These are phyloP conservation scores for Scheffersomyces parashehatae DNA, from an alignment of 1,139 yeast species.

Conservation along the genomic window DNA sequence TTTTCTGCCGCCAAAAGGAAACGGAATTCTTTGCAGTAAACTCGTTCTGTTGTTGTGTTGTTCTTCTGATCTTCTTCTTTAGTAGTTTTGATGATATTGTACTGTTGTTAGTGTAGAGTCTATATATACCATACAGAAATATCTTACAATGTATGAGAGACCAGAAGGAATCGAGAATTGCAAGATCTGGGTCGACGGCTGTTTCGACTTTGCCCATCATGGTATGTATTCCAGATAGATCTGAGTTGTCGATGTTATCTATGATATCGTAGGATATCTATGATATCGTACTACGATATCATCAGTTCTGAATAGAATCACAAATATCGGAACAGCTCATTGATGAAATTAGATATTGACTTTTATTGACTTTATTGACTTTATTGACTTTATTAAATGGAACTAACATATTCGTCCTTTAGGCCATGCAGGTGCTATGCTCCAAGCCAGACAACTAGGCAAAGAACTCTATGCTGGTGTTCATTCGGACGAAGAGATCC, in stretches of 20 bases:
- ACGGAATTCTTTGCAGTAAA: too few species aligned
- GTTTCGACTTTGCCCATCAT: conserved; percentile 96
- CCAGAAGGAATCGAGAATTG: conserved; percentile 48
- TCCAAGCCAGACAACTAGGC: conserved; percentile 85
- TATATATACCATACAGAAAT: too few species aligned
- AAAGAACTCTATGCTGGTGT: conserved; percentile 80
- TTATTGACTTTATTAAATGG: too few species aligned
- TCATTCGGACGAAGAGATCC: conserved; percentile 87
- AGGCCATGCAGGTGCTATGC: conserved; percentile 94
- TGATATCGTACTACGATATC: neutral
- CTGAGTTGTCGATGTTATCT: neutral
- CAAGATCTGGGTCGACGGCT: conserved; percentile 91
- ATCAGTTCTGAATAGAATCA: neutral
- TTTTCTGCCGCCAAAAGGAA: too few species aligned
- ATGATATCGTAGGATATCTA: neutral
- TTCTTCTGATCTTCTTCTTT: too few species aligned
- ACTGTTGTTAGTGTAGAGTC: too few species aligned
- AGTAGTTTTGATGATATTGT: too few species aligned
- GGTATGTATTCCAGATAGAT: conserved; percentile 46
- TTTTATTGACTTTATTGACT: neutral
- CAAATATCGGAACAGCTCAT: neutral
- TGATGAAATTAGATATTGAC: neutral
- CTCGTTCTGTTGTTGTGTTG: too few species aligned
- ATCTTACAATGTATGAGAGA: conserved; percentile 34
- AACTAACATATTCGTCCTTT: conserved; percentile 8